Conservation (phyloP, 495 filamentous ascomycete species). For the Penicillium riverlandense region DNA sequence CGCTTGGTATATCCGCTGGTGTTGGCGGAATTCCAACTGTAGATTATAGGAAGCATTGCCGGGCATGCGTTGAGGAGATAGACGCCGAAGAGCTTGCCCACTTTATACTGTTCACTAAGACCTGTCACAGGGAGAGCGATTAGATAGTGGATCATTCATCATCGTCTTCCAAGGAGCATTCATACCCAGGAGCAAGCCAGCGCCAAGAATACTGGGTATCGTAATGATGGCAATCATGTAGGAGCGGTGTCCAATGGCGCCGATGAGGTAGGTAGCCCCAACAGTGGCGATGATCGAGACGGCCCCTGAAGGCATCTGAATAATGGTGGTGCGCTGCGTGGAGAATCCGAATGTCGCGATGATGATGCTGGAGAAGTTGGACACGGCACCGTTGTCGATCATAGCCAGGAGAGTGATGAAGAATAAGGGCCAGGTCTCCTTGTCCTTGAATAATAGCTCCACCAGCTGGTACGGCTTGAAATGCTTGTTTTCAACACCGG, state of each 20-base stretch:
- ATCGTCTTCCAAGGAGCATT: too few species aligned
- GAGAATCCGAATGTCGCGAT: constrained; percentile 51
- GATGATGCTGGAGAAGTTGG: constrained; percentile 54
- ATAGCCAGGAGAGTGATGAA: too few species aligned
- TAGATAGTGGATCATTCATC: too few species aligned
- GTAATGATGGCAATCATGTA: constrained; percentile 38
- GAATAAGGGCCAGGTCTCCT: not conserved
- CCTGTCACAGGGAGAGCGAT: too few species aligned
- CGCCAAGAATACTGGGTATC: constrained; percentile 47
- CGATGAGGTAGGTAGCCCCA: constrained; percentile 39
- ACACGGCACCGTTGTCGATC: constrained; percentile 54
- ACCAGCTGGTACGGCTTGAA: constrained; percentile 31
- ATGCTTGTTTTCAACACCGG: constrained; percentile 40
- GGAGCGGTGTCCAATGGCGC: constrained; percentile 41
- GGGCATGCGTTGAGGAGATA: constrained; percentile 55
- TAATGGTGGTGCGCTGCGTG: constrained; percentile 46
- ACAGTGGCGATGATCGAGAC: constrained; percentile 53
- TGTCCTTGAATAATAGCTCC: constrained; percentile 7
- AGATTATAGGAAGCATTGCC: constrained; percentile 33
- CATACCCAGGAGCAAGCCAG: constrained; percentile 42
- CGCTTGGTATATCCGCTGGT: constrained; percentile 43
- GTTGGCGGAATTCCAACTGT: constrained; percentile 43
- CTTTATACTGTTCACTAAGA: too few species aligned
- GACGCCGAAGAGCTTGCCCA: constrained; percentile 55
- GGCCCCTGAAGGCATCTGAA: constrained; percentile 58